A percentile compares a stretch with the other conserved stretches of the same genome.
These are phyloP conservation scores for Phycomyces blakesleeanus DNA, from an alignment of 192 early-diverging fungal species.

Conservation along the genomic window DNA sequence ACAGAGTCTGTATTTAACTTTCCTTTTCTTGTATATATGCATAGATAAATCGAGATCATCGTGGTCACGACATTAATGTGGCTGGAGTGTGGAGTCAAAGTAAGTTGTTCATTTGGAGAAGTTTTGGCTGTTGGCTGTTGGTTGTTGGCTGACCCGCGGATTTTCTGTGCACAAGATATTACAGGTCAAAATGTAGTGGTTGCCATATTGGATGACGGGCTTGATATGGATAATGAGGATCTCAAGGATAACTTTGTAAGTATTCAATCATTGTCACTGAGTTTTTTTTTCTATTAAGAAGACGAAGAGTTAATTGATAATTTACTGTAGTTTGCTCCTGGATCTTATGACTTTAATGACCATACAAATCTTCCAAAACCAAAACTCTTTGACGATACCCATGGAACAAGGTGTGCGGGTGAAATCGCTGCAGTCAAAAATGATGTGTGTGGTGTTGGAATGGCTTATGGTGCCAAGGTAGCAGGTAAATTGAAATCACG, in stretches of 20 bases:
- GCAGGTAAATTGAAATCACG: slow-evolving; percentile 53
- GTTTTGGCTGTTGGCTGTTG: too few species aligned
- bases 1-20: too few species aligned
- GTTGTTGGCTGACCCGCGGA: neutral
- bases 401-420: slow-evolving; percentile 97
- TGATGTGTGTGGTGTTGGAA: slow-evolving; percentile 89
- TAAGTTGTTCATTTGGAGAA: slow-evolving; percentile 18
- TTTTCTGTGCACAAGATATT: slow-evolving; percentile 47
- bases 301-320: neutral
- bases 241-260: slow-evolving; percentile 84
- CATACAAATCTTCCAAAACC: slow-evolving; percentile 73
- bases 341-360: slow-evolving; percentile 96
- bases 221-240: slow-evolving; percentile 84
- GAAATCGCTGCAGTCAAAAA: slow-evolving; percentile 93
- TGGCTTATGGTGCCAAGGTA: slow-evolving; percentile 85
- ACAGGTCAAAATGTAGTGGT: slow-evolving; percentile 86
- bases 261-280: slow-evolving; percentile 5
- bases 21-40: slow-evolving; percentile 11
- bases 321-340: slow-evolving; percentile 58
- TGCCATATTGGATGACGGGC: slow-evolving; percentile 92
- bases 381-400: slow-evolving; percentile 70
- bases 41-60: slow-evolving; percentile 44
- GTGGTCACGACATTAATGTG: slow-evolving; percentile 88
- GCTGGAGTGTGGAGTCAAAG: slow-evolving; percentile 88
- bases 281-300: too few species aligned